phyloP scores from a whole-genome alignment of 75 land plant genomes.

The Gnetum montanum region DNA sequence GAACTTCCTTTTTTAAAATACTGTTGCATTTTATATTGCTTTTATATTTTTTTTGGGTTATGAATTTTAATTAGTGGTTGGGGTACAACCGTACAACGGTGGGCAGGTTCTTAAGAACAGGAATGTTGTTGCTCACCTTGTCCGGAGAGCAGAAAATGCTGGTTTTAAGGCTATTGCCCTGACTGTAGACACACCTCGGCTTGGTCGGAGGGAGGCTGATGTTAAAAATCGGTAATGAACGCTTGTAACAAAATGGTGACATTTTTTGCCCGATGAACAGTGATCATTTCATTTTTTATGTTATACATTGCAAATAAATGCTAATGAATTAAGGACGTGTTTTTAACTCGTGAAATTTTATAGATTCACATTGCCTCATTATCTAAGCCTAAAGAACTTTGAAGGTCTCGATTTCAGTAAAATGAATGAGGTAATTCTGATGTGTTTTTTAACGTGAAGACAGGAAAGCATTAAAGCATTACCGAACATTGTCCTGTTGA shows the following conservation, averaged over 20 bases:
- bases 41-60: too few species aligned
- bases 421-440: constrained; percentile 60
- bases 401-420: constrained; percentile 85
- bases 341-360: background rate
- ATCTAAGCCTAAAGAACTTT: constrained; percentile 88
- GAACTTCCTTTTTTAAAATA: background rate
- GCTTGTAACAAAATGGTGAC: background rate
- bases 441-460: too few species aligned
- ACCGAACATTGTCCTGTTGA: constrained; percentile 53
- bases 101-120: constrained; percentile 71
- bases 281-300: background rate
- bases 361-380: constrained; percentile 72
- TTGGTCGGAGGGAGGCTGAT: constrained; percentile 84
- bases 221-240: constrained; percentile 70
- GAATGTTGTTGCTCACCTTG: constrained; percentile 71
- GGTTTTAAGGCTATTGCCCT: constrained; percentile 89
- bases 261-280: background rate
- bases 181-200: constrained; percentile 78
- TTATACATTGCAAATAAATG: background rate
- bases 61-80: background rate
- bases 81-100: too few species aligned
- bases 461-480: constrained; percentile 53
- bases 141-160: constrained; percentile 76
- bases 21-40: background rate
- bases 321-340: background rate